Percentiles rank a stretch among this genome's conserved stretches.
Evolutionary conservation across 2,329 filamentous ascomycete genomes (phyloP).

Genomic region (Nakataea oryzae): DNA sequence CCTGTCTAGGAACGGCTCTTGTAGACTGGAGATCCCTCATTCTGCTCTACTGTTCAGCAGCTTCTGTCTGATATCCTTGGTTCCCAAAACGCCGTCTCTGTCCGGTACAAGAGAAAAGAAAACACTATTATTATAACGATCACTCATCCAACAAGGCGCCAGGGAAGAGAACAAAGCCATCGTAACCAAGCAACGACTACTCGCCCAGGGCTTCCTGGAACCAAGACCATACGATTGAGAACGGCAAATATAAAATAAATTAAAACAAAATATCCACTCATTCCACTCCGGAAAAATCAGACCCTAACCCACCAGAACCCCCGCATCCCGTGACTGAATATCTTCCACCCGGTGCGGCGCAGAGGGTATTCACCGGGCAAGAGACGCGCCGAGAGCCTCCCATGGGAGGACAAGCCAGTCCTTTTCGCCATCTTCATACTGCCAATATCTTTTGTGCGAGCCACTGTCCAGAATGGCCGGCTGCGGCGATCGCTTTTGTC

Average conservation of each 20-base stretch:
- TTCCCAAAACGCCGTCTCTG: too few species aligned
- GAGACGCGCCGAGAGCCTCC: too few species aligned
- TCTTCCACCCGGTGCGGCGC: not conserved
- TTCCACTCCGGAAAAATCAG: not conserved
- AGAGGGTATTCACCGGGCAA: not conserved
- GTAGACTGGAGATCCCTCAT: too few species aligned
- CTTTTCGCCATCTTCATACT: conserved; percentile 11
- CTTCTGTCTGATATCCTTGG: too few species aligned
- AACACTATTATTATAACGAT: too few species aligned
- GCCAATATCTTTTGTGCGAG: conserved; percentile 26
- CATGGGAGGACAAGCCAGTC: too few species aligned
- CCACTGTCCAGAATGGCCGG: conserved; percentile 23
- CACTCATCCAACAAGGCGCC: too few species aligned
- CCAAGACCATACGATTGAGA: not conserved
- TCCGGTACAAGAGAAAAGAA: too few species aligned
- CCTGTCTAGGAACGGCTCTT: too few species aligned
- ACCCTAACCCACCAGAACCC: not conserved
- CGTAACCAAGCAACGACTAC: not conserved
- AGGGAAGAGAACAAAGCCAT: too few species aligned
- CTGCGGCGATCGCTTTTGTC: conserved; percentile 24
- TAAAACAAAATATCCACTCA: not conserved
- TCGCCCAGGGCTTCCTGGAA: too few species aligned
- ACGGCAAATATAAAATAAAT: not conserved
- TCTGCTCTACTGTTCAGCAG: too few species aligned
- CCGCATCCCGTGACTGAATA: not conserved